Conservation (phyloP, 78 protist species). For the Dictyostelium intermedium region DNA sequence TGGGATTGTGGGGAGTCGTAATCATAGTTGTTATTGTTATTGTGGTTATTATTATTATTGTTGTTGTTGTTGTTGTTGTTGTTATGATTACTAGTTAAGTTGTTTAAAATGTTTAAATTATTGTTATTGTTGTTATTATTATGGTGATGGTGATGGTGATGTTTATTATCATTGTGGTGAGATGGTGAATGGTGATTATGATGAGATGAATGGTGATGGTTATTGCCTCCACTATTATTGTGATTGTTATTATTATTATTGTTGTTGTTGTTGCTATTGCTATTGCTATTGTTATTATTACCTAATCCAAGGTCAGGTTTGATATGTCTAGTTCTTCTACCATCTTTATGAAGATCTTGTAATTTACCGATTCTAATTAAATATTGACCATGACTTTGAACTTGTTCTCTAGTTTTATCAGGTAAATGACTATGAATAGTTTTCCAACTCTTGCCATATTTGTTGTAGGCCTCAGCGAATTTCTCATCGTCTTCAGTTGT, state of each 20-base stretch:
- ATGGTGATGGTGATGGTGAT: neutral
- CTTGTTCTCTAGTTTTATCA: constrained; percentile 78
- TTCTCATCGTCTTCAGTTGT: constrained; percentile 68
- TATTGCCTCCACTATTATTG: neutral
- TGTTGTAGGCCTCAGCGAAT: constrained; percentile 67
- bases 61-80: neutral
- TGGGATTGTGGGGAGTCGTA: constrained; percentile 29
- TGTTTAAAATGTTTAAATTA: neutral
- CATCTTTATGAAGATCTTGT: constrained; percentile 69
- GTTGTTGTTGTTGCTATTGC: neutral
- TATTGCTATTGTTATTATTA: neutral
- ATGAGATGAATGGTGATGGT: neutral
- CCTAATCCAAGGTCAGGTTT: neutral
- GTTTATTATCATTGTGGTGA: neutral
- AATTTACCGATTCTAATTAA: constrained; percentile 72
- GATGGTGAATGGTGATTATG: neutral
- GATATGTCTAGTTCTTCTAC: constrained; percentile 70
- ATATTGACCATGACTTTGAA: constrained; percentile 77
- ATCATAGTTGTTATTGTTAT: constrained; percentile 6
- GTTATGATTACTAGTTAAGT: neutral
- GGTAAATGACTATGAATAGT: constrained; percentile 71
- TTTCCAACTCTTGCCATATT: constrained; percentile 76
- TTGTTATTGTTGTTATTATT: neutral
- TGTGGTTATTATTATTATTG: neutral
- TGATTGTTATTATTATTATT: neutral